A percentile compares a stretch with the other conserved stretches of the same genome.
These are phyloP conservation scores for Astragalus glycyphyllos DNA, from an alignment of 306 rosid species.

Conservation along the genomic window DNA sequence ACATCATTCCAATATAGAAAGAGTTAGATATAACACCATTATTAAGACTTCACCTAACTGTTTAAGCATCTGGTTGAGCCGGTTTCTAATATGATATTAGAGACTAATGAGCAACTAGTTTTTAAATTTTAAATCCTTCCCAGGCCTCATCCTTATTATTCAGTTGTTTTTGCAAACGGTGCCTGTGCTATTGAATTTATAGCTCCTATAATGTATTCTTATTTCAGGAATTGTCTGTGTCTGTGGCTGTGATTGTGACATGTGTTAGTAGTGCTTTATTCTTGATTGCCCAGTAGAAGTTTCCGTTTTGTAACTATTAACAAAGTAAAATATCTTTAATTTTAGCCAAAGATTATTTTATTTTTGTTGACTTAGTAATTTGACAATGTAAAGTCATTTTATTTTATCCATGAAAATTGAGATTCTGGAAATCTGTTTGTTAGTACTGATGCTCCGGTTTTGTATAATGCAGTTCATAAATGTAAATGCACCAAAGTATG, in stretches of 20 bases:
- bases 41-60: background rate
- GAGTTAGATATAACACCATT: background rate
- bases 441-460: constrained; percentile 37
- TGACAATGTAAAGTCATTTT: constrained; percentile 28
- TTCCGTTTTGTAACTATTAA: background rate
- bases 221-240: background rate
- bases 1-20: background rate
- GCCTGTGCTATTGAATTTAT: background rate
- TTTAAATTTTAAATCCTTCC: background rate
- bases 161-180: background rate
- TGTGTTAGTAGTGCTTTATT: background rate
- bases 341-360: background rate
- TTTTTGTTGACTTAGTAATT: background rate
- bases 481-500: constrained; percentile 77
- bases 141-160: background rate
- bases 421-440: constrained; percentile 4
- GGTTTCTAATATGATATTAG: background rate
- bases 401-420: constrained; percentile 32
- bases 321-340: background rate
- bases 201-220: background rate
- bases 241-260: background rate
- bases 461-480: constrained; percentile 70
- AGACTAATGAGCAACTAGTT: background rate
- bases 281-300: background rate
- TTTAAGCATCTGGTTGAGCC: too few species aligned